Conservation (phyloP, 257 asterid genomes). For the Lavandula angustifolia region DNA sequence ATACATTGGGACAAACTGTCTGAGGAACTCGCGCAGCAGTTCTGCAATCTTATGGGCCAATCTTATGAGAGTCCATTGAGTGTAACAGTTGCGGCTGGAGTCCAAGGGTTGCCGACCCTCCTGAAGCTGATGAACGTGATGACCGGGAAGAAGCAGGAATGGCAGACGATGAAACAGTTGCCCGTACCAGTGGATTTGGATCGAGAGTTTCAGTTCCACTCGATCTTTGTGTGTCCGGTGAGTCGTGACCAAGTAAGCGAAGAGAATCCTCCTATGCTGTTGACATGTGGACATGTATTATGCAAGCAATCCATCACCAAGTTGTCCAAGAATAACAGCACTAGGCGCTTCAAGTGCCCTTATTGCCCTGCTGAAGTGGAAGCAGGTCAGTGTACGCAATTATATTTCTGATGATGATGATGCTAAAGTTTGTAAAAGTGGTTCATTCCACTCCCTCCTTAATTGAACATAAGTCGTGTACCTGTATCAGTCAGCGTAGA, state of each 20-base stretch:
- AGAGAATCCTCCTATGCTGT: constrained; percentile 88
- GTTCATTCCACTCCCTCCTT: constrained; percentile 3
- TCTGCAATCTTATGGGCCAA: constrained; percentile 79
- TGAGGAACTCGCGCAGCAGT: constrained; percentile 69
- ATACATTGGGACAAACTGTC: constrained; percentile 66
- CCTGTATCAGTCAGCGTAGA: constrained; percentile 32
- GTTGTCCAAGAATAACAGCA: constrained; percentile 74
- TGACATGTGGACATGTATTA: constrained; percentile 87
- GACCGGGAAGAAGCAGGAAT: constrained; percentile 78
- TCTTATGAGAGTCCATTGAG: constrained; percentile 73
- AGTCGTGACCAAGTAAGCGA: constrained; percentile 88
- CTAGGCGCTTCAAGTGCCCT: constrained; percentile 90
- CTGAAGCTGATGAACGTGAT: constrained; percentile 80
- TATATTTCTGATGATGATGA: constrained; percentile 54
- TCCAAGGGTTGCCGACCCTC: constrained; percentile 83
- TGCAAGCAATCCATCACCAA: constrained; percentile 88
- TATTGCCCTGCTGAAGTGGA: constrained; percentile 88
- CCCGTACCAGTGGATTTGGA: constrained; percentile 89
- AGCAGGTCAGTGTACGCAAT: constrained; percentile 83
- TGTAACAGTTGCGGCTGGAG: constrained; percentile 79
- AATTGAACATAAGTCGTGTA: constrained; percentile 29
- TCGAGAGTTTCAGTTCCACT: constrained; percentile 83
- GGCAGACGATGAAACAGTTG: constrained; percentile 87
- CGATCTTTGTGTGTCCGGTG: constrained; percentile 86
- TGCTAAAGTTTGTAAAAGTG: constrained; percentile 17